Conservation (phyloP, 108 stramenopile species). For the Cyclostephanos tholiformis region DNA sequence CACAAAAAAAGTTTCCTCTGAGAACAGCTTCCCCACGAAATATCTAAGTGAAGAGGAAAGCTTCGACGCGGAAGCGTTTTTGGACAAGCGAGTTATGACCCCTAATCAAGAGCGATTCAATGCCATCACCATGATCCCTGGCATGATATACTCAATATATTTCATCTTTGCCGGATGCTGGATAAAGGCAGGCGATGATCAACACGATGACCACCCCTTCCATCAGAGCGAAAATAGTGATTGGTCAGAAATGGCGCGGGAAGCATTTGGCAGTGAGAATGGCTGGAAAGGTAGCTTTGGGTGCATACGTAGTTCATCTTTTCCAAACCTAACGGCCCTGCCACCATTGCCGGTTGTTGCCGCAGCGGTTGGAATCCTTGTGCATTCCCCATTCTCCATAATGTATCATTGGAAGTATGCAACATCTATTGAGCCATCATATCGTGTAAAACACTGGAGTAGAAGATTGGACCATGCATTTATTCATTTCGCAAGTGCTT, state of each 20-base stretch:
- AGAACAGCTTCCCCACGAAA: no score
- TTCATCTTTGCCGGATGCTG: conserved; percentile 67
- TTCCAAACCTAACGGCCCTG: conserved; percentile 65
- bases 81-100: conserved; percentile 70
- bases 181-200: conserved; percentile 33
- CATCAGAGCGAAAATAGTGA: conserved; percentile 12
- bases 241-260: conserved; percentile 15
- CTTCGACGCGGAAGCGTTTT: conserved; percentile 29
- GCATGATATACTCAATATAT: conserved; percentile 54
- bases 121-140: conserved; percentile 72
- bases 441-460: conserved; percentile 77
- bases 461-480: conserved; percentile 80
- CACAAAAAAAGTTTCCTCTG: no score
- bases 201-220: neutral
- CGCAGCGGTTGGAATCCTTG: conserved; percentile 52
- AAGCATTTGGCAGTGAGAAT: conserved; percentile 35
- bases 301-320: conserved; percentile 46
- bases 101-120: conserved; percentile 75
- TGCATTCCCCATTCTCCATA: conserved; percentile 72
- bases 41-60: conserved; percentile 4
- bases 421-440: conserved; percentile 48
- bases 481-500: conserved; percentile 71
- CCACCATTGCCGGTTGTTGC: conserved; percentile 64
- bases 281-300: conserved; percentile 16
- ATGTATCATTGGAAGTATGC: conserved; percentile 69